Conservation (phyloP, 257 asterid genomes). For the Solanum chmielewskii region DNA sequence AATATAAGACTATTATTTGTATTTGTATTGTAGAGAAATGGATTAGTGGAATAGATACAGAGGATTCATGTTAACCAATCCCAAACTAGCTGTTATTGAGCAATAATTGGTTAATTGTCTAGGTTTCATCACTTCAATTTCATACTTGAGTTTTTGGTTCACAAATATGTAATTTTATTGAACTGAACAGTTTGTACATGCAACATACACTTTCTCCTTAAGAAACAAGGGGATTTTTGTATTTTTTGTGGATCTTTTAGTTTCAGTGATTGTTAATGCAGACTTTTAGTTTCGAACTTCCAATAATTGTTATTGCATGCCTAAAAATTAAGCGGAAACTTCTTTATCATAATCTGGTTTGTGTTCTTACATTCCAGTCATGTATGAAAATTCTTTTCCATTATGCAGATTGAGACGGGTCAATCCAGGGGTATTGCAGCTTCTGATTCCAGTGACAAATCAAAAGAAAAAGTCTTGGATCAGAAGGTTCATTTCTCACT, state of each 20-base stretch:
- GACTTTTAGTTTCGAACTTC: neutral
- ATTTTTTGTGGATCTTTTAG: neutral
- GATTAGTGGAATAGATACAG: neutral
- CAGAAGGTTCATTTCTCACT: slow-evolving; percentile 49
- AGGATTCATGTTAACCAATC: neutral
- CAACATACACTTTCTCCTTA: neutral
- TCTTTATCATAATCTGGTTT: neutral
- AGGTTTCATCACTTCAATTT: neutral
- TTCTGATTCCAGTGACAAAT: slow-evolving; percentile 68
- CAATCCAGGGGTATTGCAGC: slow-evolving; percentile 34
- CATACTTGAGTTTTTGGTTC: neutral
- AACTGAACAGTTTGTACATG: neutral
- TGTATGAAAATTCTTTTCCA: slow-evolving; percentile 6
- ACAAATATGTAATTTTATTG: neutral
- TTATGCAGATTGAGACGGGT: slow-evolving; percentile 57
- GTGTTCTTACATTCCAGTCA: neutral
- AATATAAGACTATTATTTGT: neutral
- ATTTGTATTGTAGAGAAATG: neutral
- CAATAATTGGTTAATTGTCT: neutral
- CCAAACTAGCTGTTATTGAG: neutral
- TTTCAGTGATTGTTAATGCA: neutral
- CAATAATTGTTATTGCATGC: neutral
- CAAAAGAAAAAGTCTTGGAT: slow-evolving; percentile 54
- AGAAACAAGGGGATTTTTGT: neutral
- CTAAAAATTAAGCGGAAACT: neutral